These are phyloP conservation scores for Prosopis cineraria DNA, from an alignment of 306 rosid genomes.

Conservation along the genomic window DNA sequence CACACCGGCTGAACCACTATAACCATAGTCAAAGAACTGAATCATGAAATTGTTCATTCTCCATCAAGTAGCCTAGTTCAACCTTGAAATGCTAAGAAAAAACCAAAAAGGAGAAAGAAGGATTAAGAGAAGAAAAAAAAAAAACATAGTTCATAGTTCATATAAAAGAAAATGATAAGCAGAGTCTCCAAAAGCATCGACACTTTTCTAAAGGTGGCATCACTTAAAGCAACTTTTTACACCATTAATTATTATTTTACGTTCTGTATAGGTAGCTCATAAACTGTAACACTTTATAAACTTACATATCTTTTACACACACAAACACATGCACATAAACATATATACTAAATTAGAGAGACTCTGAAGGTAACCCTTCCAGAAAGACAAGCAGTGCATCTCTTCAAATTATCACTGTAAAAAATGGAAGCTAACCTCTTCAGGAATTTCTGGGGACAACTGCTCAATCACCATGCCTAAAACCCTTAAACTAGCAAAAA, in stretches of 20 bases:
- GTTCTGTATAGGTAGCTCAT: too few relatives aligned
- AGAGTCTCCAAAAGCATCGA: neutral
- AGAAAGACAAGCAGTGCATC: slow-evolving; percentile 3
- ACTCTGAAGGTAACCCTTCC: neutral
- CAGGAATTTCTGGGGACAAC: slow-evolving; percentile 78
- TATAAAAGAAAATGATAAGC: neutral
- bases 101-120: neutral
- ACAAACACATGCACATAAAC: neutral
- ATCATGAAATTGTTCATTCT: neutral
- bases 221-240: too few relatives aligned
- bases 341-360: slow-evolving; percentile 8
- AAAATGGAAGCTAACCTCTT: slow-evolving; percentile 63
- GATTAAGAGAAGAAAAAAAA: neutral
- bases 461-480: slow-evolving; percentile 83
- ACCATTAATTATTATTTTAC: too few relatives aligned
- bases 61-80: neutral
- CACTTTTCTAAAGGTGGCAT: neutral
- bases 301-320: too few relatives aligned
- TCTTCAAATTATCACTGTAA: slow-evolving; percentile 19
- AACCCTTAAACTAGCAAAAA: slow-evolving; percentile 85
- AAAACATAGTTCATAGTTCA: neutral
- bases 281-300: too few relatives aligned
- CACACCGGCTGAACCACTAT: neutral
- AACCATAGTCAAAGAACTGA: neutral
- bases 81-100: neutral